Evolutionary conservation across 1,284 basidiomycete species (phyloP).

Genomic region (Heterobasidion occidentale): DNA sequence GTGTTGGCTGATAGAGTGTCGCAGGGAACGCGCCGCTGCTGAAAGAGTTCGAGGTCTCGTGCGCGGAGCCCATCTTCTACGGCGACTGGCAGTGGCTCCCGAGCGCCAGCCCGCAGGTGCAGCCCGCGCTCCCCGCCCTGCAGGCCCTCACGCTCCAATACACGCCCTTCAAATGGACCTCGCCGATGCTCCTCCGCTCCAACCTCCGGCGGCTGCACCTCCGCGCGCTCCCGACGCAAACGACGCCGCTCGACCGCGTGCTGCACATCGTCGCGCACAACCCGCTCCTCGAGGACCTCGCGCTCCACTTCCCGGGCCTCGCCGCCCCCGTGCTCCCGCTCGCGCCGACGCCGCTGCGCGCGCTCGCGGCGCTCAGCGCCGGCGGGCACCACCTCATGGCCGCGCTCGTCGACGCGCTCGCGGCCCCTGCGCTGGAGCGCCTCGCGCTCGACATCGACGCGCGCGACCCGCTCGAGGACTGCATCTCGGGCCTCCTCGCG

Average conservation of each 20-base stretch:
- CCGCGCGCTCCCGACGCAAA: conserved; percentile 52
- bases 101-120: conserved; percentile 30
- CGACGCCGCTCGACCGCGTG: conserved; percentile 57
- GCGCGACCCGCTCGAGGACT: conserved; percentile 61
- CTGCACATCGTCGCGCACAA: conserved; percentile 53
- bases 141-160: conserved; percentile 54
- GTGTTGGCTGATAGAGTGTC: background rate
- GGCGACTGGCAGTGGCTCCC: conserved; percentile 69
- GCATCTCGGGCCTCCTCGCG: conserved; percentile 45
- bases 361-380: conserved; percentile 45
- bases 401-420: conserved; percentile 52
- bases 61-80: conserved; percentile 52
- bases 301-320: conserved; percentile 52
- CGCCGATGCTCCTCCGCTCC: conserved; percentile 46
- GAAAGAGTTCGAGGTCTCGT: conserved; percentile 69
- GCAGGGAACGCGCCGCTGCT: conserved; percentile 63
- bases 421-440: conserved; percentile 40
- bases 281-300: conserved; percentile 42
- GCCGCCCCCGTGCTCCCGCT: conserved; percentile 56
- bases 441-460: conserved; percentile 61
- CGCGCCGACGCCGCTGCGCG: conserved; percentile 36
- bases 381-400: conserved; percentile 61
- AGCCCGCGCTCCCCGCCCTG: conserved; percentile 36
- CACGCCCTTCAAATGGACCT: conserved; percentile 69
- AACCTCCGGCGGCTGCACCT: conserved; percentile 52